These are phyloP conservation scores for Phytophthora crassamura DNA, from an alignment of 352 stramenopile genomes.

Conservation along the genomic window DNA sequence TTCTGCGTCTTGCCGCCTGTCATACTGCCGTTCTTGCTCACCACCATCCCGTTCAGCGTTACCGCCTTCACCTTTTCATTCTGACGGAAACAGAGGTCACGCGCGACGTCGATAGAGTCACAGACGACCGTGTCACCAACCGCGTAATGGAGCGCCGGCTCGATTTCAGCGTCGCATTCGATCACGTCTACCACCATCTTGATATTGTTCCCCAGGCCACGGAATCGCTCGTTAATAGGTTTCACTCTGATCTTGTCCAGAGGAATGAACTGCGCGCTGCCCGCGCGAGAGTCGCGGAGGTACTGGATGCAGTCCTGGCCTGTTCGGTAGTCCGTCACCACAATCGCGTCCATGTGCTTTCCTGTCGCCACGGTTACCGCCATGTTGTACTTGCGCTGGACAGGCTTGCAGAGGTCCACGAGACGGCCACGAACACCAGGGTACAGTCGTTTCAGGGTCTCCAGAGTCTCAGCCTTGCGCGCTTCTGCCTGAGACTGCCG, in stretches of 20 bases:
- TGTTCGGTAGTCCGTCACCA: slow-evolving; percentile 83
- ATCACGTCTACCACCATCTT: slow-evolving; percentile 97
- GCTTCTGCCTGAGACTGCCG: slow-evolving; percentile 93
- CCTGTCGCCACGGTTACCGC: slow-evolving; percentile 97
- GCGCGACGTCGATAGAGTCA: slow-evolving; percentile 95
- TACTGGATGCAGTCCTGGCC: slow-evolving; percentile 92
- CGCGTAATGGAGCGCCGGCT: slow-evolving; percentile 95
- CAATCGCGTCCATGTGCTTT: slow-evolving; percentile 97
- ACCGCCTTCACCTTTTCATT: slow-evolving; percentile 91
- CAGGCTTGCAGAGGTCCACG: slow-evolving; percentile 97
- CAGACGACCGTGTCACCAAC: slow-evolving; percentile 97
- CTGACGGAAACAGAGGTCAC: slow-evolving; percentile 82
- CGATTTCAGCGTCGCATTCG: slow-evolving; percentile 92
- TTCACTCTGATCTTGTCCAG: slow-evolving; percentile 95
- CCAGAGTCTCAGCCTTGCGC: slow-evolving; percentile 75
- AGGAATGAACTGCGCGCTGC: slow-evolving; percentile 96
- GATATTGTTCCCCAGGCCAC: slow-evolving; percentile 91
- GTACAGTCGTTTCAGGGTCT: slow-evolving; percentile 87
- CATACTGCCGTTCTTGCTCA: slow-evolving; percentile 98
- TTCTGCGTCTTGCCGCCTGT: slow-evolving; percentile 94
- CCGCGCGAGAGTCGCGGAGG: slow-evolving; percentile 94
- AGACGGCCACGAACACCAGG: slow-evolving; percentile 95
- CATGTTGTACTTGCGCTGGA: slow-evolving; percentile 97
- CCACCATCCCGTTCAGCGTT: slow-evolving; percentile 95
- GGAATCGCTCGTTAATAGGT: slow-evolving; percentile 94